phyloP scores from a whole-genome alignment of 2,329 filamentous ascomycete genomes.

The Cladophialophora immunda region DNA sequence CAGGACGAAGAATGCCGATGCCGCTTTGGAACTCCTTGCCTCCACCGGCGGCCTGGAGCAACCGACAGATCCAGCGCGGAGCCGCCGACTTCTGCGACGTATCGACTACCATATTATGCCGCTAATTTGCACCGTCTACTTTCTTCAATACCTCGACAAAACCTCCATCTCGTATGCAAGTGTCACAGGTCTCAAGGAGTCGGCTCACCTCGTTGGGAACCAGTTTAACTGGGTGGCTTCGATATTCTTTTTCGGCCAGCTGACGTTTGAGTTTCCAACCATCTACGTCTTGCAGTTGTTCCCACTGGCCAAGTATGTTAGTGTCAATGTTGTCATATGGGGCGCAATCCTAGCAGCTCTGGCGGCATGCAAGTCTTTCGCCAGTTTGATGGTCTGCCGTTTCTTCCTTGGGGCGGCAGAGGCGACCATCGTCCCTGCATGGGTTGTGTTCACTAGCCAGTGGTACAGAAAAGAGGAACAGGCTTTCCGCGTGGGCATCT shows the following conservation, averaged over 20 bases:
- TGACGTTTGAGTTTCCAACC: constrained; percentile 52
- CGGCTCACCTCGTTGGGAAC: constrained; percentile 38
- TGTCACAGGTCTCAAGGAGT: constrained; percentile 43
- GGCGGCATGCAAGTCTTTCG: constrained; percentile 55
- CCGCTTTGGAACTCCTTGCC: neutral
- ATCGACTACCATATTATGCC: constrained; percentile 11
- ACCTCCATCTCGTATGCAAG: constrained; percentile 40
- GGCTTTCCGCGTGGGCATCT: constrained; percentile 48
- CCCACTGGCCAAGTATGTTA: constrained; percentile 49
- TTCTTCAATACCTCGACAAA: constrained; percentile 13
- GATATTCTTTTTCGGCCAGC: constrained; percentile 53
- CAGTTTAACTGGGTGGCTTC: constrained; percentile 55
- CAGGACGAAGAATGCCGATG: neutral
- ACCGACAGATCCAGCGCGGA: neutral
- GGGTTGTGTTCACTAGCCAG: constrained; percentile 51
- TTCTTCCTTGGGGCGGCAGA: constrained; percentile 62
- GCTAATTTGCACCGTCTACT: neutral
- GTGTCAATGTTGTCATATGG: constrained; percentile 50
- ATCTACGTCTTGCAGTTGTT: constrained; percentile 51
- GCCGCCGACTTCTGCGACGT: neutral
- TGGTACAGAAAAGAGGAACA: constrained; percentile 53
- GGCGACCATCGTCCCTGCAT: constrained; percentile 63
- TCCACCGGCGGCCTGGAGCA: neutral
- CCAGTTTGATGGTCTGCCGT: constrained; percentile 60
- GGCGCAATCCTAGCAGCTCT: constrained; percentile 41